These are phyloP conservation scores for Yamadazyma spencermartinsiae DNA, from an alignment of 1,139 yeast species.

Conservation along the genomic window DNA sequence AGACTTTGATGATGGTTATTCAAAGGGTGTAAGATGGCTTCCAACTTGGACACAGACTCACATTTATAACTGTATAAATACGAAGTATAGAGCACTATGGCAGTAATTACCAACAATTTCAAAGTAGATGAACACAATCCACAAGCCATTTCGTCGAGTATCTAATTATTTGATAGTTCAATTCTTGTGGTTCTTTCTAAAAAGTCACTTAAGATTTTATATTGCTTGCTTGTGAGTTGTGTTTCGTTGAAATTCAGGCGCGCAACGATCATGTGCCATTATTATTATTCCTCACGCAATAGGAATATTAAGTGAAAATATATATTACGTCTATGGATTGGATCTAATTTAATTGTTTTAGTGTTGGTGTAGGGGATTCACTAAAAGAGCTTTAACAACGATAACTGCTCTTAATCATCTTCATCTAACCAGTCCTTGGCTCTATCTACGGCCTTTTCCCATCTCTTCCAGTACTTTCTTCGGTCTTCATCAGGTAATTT, in stretches of 20 bases:
- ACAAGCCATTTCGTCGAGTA: constrained; percentile 1
- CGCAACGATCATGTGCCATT: not conserved
- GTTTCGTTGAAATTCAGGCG: not conserved
- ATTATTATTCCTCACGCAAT: not conserved
- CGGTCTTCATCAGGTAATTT: constrained; percentile 59
- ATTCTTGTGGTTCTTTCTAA: not conserved
- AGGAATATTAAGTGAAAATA: not conserved
- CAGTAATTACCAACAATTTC: constrained; percentile 29
- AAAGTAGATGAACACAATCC: constrained; percentile 10
- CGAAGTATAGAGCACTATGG: constrained; percentile 34
- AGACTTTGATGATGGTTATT: constrained; percentile 34
- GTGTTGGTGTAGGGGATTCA: too few species aligned
- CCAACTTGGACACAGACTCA: constrained; percentile 32
- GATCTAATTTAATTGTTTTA: too few species aligned
- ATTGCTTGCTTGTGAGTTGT: not conserved
- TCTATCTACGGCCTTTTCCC: constrained; percentile 82
- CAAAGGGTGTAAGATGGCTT: constrained; percentile 42
- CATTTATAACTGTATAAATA: constrained; percentile 47
- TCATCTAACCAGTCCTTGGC: constrained; percentile 75
- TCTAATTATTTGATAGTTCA: not conserved
- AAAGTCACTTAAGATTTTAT: not conserved
- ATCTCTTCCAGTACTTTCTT: constrained; percentile 65
- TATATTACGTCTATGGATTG: not conserved
- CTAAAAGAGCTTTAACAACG: too few species aligned
- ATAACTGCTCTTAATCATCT: constrained; percentile 21